Conservation (phyloP, 2,329 filamentous ascomycete genomes). For the Capronia americana region DNA sequence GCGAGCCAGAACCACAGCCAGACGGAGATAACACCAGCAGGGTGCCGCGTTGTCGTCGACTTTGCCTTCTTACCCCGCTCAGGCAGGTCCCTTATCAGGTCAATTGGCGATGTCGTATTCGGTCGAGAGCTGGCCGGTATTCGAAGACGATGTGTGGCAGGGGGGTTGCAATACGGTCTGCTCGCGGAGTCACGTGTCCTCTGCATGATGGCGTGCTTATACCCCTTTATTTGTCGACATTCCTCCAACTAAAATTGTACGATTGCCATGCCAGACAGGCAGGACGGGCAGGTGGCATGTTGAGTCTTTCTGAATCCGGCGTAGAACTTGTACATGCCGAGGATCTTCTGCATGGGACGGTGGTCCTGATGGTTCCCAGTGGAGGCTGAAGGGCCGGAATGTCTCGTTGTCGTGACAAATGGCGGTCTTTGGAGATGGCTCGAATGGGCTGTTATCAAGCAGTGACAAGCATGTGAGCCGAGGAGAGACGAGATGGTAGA, state of each 20-base stretch:
- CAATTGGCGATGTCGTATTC: constrained; percentile 6
- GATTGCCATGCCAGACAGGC: constrained; percentile 1
- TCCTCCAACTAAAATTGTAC: constrained; percentile 14
- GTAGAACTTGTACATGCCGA: not conserved
- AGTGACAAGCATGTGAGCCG: constrained; percentile 14
- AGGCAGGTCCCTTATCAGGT: constrained; percentile 12
- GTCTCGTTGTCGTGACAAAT: not conserved
- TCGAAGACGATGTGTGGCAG: not conserved
- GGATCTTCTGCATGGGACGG: not conserved
- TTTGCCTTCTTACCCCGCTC: constrained; percentile 12
- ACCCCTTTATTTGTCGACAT: constrained; percentile 30
- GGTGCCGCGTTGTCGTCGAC: not conserved
- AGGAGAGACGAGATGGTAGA: not conserved
- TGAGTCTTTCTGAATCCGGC: not conserved
- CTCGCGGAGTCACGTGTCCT: constrained; percentile 25
- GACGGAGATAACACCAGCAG: not conserved
- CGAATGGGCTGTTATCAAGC: not conserved
- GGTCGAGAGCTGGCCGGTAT: constrained; percentile 2
- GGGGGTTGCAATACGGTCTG: not conserved
- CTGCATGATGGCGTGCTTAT: constrained; percentile 33
- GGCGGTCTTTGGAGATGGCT: not conserved
- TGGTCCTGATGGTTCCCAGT: not conserved
- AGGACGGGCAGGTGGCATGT: constrained; percentile 9
- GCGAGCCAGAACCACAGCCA: not conserved
- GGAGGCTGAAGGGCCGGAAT: not conserved